These are phyloP conservation scores for Haplosporangium sp. DNA, from an alignment of 371 early-diverging fungal species.

Conservation along the genomic window DNA sequence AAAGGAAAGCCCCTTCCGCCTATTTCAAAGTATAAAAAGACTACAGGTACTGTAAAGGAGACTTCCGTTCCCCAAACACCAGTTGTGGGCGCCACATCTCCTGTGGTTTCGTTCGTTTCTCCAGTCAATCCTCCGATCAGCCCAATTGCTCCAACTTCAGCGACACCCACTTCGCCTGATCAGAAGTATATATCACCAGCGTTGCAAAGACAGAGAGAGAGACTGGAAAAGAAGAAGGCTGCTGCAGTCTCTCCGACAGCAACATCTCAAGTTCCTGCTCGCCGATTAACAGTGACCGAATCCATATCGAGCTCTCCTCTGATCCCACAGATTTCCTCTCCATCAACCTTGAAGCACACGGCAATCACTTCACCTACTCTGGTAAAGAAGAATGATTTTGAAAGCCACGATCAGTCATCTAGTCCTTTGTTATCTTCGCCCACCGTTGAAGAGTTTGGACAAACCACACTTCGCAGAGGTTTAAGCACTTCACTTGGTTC, in stretches of 20 bases:
- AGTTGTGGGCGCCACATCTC: constrained; percentile 3
- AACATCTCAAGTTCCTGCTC: constrained; percentile 9
- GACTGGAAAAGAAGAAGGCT: constrained; percentile 47
- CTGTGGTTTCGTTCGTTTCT: constrained; percentile 16
- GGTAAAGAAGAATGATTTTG: constrained; percentile 4
- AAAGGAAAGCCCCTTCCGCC: constrained; percentile 52
- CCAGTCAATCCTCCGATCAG: constrained; percentile 13
- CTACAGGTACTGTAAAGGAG: constrained; percentile 1
- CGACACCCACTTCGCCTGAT: constrained; percentile 7
- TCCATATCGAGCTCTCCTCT: constrained; percentile 12
- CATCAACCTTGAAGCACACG: constrained; percentile 21
- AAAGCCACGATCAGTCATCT: not conserved
- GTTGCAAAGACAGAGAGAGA: constrained; percentile 39
- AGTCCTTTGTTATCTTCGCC: constrained; percentile 4
- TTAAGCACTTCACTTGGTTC: constrained; percentile 7
- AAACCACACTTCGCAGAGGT: constrained; percentile 20
- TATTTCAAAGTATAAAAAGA: constrained; percentile 48
- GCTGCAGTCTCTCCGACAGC: constrained; percentile 30
- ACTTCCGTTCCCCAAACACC: not conserved
- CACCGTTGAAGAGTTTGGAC: constrained; percentile 7
- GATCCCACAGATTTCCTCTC: constrained; percentile 3
- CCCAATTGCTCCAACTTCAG: constrained; percentile 2
- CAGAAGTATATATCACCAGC: constrained; percentile 45
- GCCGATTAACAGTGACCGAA: constrained; percentile 23
- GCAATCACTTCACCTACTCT: constrained; percentile 12